phyloP scores from a whole-genome alignment of 2,329 filamentous ascomycete genomes.

The Stylonectria norvegica region DNA sequence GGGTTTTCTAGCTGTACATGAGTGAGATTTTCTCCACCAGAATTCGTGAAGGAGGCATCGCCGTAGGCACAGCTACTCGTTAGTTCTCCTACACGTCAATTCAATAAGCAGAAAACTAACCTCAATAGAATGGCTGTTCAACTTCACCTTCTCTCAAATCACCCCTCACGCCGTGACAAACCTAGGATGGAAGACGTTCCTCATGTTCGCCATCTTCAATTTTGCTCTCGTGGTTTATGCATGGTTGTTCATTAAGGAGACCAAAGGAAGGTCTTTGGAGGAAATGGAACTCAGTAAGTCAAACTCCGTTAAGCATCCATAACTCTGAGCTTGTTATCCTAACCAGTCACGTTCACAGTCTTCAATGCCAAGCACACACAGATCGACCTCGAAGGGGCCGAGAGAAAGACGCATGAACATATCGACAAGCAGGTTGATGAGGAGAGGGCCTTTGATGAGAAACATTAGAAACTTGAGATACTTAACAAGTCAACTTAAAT shows the following conservation, averaged over 20 bases:
- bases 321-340: neutral
- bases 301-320: too few species aligned
- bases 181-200: slow-evolving; percentile 46
- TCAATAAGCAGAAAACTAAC: too few species aligned
- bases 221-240: slow-evolving; percentile 42
- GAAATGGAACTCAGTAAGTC: slow-evolving; percentile 25
- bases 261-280: slow-evolving; percentile 24
- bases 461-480: too few species aligned
- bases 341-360: slow-evolving; percentile 8
- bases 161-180: slow-evolving; percentile 47
- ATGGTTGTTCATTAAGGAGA: slow-evolving; percentile 42
- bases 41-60: slow-evolving; percentile 48
- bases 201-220: slow-evolving; percentile 50
- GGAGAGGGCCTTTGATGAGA: neutral
- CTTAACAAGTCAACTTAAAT: too few species aligned
- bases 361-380: slow-evolving; percentile 19
- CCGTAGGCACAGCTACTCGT: too few species aligned
- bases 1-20: slow-evolving; percentile 38
- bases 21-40: slow-evolving; percentile 49
- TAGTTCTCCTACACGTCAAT: too few species aligned
- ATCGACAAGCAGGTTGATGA: neutral
- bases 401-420: neutral
- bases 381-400: slow-evolving; percentile 9
- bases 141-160: slow-evolving; percentile 46
- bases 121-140: slow-evolving; percentile 49